These are phyloP conservation scores for Cercophora newfieldiana DNA, from an alignment of 495 filamentous ascomycete genomes.

Conservation along the genomic window DNA sequence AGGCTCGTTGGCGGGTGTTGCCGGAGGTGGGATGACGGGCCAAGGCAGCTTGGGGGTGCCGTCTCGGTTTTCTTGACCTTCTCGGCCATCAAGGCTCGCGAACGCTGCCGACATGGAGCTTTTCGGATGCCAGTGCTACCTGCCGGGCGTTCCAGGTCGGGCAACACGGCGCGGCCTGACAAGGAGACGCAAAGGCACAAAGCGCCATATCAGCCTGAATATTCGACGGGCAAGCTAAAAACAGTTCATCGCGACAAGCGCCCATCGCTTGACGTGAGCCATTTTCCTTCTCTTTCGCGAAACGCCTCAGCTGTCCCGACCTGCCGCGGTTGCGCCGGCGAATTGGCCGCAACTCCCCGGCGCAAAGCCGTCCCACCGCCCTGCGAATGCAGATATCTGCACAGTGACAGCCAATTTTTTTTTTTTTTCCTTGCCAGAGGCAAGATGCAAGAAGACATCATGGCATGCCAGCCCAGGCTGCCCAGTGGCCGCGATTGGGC, in stretches of 20 bases:
- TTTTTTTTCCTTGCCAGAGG: not conserved
- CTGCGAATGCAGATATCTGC: constrained; percentile 11
- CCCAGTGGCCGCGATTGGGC: constrained; percentile 9
- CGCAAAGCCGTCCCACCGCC: constrained; percentile 9
- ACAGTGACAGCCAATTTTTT: not conserved
- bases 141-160: constrained; percentile 3
- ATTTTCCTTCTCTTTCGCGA: constrained; percentile 21
- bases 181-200: not conserved
- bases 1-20: not conserved
- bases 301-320: constrained; percentile 12
- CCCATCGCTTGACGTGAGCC: constrained; percentile 19
- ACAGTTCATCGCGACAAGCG: constrained; percentile 14
- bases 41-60: not conserved
- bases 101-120: not conserved
- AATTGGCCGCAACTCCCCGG: constrained; percentile 36
- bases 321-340: constrained; percentile 28
- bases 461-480: constrained; percentile 8
- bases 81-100: not conserved
- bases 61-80: too few relatives aligned
- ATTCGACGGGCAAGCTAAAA: not conserved
- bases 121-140: not conserved
- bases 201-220: constrained; percentile 27
- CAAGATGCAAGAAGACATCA: constrained; percentile 14
- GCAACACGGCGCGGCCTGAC: constrained; percentile 23
- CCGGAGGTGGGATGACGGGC: not conserved